phyloP scores from a whole-genome alignment of 306 rosid genomes.

The Acacia acuminata region DNA sequence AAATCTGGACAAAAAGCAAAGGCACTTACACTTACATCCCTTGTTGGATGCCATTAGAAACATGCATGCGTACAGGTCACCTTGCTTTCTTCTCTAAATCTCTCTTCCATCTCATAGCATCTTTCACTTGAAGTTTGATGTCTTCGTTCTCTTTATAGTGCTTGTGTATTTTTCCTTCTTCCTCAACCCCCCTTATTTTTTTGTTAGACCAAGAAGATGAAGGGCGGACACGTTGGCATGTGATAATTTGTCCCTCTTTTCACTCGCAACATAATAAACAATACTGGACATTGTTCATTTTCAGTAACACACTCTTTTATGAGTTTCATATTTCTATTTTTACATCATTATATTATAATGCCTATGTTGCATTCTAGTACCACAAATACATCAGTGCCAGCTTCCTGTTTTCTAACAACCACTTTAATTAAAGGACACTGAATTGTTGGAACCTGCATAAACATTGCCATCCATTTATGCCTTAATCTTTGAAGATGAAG shows the following conservation, averaged over 20 bases:
- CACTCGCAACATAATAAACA: neutral
- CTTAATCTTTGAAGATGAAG: neutral
- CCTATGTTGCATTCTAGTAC: neutral
- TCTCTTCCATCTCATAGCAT: neutral
- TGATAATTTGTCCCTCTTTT: neutral
- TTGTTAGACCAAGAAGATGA: neutral
- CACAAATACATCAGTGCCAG: neutral
- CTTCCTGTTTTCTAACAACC: neutral
- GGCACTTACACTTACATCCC: neutral
- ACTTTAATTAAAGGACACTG: neutral
- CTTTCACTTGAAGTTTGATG: neutral
- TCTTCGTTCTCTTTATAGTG: neutral
- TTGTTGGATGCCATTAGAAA: neutral
- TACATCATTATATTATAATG: neutral
- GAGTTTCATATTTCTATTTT: neutral
- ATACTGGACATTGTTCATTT: neutral
- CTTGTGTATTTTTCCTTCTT: neutral
- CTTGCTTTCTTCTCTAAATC: neutral
- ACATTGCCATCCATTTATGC: neutral
- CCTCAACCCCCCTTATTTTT: too few relatives aligned
- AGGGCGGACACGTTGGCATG: neutral
- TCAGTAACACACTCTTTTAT: neutral
- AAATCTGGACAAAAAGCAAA: neutral
- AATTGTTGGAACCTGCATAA: neutral
- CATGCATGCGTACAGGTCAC: neutral